phyloP scores from a whole-genome alignment of 306 rosid species.

The Lablab purpureus region DNA sequence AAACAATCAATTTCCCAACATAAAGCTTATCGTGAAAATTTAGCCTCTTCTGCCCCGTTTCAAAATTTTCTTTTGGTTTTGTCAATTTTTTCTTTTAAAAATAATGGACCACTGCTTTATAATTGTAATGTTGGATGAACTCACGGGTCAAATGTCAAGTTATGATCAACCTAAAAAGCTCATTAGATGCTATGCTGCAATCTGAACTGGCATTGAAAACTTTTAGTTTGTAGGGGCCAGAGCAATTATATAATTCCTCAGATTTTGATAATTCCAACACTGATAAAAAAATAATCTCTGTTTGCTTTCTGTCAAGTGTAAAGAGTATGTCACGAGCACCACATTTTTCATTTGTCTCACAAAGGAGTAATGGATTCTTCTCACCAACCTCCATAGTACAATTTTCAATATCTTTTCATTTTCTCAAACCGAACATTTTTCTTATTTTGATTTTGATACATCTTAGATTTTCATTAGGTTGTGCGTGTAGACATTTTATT shows the following conservation, averaged over 20 bases:
- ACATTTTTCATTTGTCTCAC: slow-evolving; percentile 39
- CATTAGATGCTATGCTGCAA: slow-evolving; percentile 8
- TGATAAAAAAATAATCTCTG: neutral
- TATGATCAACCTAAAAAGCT: slow-evolving; percentile 24
- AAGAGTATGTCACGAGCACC: slow-evolving; percentile 44
- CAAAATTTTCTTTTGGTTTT: neutral
- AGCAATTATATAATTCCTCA: neutral
- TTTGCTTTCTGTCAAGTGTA: neutral
- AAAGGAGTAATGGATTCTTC: slow-evolving; percentile 14
- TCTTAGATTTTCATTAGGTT: neutral
- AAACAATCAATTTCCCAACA: neutral
- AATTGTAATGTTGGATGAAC: neutral
- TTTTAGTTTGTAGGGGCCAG: neutral
- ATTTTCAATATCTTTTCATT: neutral
- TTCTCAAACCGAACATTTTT: neutral
- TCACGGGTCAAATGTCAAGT: neutral
- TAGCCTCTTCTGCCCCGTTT: neutral
- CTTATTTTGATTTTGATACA: neutral
- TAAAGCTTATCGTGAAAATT: no score
- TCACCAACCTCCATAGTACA: slow-evolving; percentile 36
- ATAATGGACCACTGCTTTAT: neutral
- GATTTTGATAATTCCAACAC: neutral
- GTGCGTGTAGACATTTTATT: neutral
- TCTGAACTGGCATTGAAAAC: neutral
- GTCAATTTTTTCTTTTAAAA: neutral